phyloP scores from a whole-genome alignment of 768 basidiomycete species.

The Lyophyllum decastes region DNA sequence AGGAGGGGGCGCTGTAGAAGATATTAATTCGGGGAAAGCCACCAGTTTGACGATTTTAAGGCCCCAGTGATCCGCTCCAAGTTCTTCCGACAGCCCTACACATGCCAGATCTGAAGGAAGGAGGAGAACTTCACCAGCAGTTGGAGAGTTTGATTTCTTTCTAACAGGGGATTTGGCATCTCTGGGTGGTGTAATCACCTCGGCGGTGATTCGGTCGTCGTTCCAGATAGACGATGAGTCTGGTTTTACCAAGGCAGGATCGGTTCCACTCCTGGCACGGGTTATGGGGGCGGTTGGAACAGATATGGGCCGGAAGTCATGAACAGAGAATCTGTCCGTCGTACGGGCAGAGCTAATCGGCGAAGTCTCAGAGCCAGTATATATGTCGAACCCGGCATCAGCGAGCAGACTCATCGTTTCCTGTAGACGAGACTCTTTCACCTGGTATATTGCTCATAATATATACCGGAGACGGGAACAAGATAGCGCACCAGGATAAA shows the following conservation, averaged over 20 bases:
- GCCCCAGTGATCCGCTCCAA: slow-evolving; percentile 66
- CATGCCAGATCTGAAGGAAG: slow-evolving; percentile 74
- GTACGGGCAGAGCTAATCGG: slow-evolving; percentile 17
- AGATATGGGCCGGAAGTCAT: slow-evolving; percentile 20
- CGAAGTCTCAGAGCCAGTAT: slow-evolving; percentile 43
- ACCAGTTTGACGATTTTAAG: slow-evolving; percentile 78
- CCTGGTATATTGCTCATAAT: slow-evolving; percentile 37
- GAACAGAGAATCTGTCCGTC: slow-evolving; percentile 14
- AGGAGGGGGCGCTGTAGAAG: slow-evolving; percentile 24
- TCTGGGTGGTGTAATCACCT: background rate
- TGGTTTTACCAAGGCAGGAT: slow-evolving; percentile 19
- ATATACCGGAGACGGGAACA: background rate
- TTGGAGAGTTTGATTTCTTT: slow-evolving; percentile 52
- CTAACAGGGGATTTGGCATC: slow-evolving; percentile 17
- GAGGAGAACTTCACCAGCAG: slow-evolving; percentile 58
- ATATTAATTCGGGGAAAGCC: slow-evolving; percentile 73
- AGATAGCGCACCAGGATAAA: slow-evolving; percentile 68
- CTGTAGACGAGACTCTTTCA: slow-evolving; percentile 64
- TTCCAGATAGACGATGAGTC: slow-evolving; percentile 12
- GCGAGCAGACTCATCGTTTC: slow-evolving; percentile 64
- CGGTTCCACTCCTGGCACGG: slow-evolving; percentile 41
- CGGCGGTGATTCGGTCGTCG: background rate
- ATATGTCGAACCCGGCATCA: slow-evolving; percentile 66
- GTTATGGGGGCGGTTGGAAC: slow-evolving; percentile 34
- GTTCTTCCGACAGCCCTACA: slow-evolving; percentile 71